Conservation (phyloP, 192 early-diverging fungal genomes). For the Powellomyces hirtus region DNA sequence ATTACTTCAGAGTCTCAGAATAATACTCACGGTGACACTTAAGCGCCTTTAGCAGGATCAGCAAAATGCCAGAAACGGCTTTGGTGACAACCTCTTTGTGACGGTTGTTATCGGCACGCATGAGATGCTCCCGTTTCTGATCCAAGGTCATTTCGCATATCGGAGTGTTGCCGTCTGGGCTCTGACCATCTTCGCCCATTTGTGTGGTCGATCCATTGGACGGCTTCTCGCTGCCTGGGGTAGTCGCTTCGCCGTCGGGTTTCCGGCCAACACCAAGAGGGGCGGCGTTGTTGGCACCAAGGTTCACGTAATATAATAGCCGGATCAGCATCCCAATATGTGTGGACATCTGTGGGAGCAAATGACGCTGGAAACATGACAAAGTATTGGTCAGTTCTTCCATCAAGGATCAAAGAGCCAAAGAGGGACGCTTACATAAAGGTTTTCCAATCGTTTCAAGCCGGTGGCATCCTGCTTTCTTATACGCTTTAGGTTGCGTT, state of each 20-base stretch:
- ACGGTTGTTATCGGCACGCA: constrained; percentile 54
- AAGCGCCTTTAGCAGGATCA: constrained; percentile 62
- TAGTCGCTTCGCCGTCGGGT: neutral
- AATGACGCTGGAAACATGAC: constrained; percentile 17
- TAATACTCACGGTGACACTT: constrained; percentile 67
- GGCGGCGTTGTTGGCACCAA: constrained; percentile 28
- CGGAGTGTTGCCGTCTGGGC: neutral
- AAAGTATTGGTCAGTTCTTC: neutral
- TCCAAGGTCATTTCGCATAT: neutral
- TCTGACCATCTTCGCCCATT: neutral
- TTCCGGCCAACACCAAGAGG: constrained; percentile 3
- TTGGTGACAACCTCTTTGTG: constrained; percentile 74
- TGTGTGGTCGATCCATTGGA: neutral
- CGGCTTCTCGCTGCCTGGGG: neutral
- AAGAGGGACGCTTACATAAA: constrained; percentile 37
- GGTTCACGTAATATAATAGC: constrained; percentile 51
- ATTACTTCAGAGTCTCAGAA: too few relatives aligned
- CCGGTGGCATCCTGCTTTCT: constrained; percentile 16
- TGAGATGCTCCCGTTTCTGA: constrained; percentile 26
- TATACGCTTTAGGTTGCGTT: neutral
- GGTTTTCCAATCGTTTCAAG: constrained; percentile 30
- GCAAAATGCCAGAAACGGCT: constrained; percentile 64
- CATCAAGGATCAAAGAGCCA: constrained; percentile 5
- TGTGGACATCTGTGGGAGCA: constrained; percentile 35
- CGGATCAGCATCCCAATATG: constrained; percentile 50